phyloP scores from a whole-genome alignment of 768 basidiomycete species.

The Coprinopsis cinerea region DNA sequence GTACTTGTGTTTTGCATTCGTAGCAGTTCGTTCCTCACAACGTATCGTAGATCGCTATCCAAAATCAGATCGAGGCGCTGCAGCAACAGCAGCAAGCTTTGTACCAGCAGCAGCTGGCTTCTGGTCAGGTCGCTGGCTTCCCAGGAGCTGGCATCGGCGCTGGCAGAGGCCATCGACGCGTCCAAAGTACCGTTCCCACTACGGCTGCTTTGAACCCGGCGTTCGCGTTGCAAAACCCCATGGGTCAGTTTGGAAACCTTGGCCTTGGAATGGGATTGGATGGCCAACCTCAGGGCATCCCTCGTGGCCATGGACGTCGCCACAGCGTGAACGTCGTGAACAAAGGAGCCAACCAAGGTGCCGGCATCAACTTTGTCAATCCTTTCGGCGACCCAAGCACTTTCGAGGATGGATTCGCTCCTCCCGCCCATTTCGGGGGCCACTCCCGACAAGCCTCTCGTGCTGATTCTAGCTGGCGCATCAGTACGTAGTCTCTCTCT shows the following conservation, averaged over 20 bases:
- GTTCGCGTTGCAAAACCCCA: constrained; percentile 46
- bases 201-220: constrained; percentile 33
- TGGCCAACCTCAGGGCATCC: constrained; percentile 57
- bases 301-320: constrained; percentile 81
- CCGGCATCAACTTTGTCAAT: constrained; percentile 40
- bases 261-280: constrained; percentile 56
- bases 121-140: constrained; percentile 77
- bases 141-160: constrained; percentile 72
- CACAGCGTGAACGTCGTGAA: constrained; percentile 92
- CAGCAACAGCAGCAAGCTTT: constrained; percentile 89
- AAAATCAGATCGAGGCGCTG: constrained; percentile 84
- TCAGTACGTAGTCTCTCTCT: constrained; percentile 50
- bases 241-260: constrained; percentile 63
- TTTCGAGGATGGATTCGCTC: constrained; percentile 78
- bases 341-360: constrained; percentile 50
- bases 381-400: constrained; percentile 51
- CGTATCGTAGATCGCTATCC: constrained; percentile 68
- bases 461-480: constrained; percentile 83
- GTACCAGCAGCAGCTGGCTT: constrained; percentile 86
- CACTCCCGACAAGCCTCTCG: constrained; percentile 74
- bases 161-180: constrained; percentile 60
- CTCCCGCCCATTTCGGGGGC: constrained; percentile 52
- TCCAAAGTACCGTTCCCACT: constrained; percentile 78
- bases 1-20: constrained; percentile 36
- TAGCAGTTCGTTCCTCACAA: not conserved